Percentiles rank a stretch among this genome's conserved stretches.
Evolutionary conservation across 208 protist species (phyloP).

Genomic region (Leishmania tarentolae): DNA sequence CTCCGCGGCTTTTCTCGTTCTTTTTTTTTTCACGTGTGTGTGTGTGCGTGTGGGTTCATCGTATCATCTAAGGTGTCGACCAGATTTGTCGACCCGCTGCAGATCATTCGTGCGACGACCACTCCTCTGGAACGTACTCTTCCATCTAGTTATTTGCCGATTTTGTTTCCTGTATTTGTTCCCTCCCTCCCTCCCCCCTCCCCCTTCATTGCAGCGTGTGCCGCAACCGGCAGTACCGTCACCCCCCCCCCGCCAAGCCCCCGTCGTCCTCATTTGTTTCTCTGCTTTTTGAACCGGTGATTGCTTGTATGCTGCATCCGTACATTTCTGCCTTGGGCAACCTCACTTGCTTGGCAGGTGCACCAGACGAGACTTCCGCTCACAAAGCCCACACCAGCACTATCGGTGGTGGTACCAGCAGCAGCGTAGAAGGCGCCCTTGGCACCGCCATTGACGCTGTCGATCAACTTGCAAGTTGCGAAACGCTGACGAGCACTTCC

Average conservation of each 20-base stretch:
- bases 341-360: not conserved
- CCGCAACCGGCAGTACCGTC: no score
- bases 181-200: no score
- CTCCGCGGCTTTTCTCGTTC: no score
- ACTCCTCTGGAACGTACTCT: no score
- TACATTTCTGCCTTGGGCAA: not conserved
- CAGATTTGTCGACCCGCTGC: no score
- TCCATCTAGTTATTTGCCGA: not conserved
- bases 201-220: not conserved
- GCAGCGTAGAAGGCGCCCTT: not conserved
- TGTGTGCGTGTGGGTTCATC: not conserved
- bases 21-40: not conserved
- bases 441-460: slow-evolving; percentile 3
- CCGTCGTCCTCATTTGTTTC: not conserved
- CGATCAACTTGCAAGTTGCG: not conserved
- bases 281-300: not conserved
- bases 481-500: not conserved
- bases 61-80: no score
- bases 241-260: not conserved
- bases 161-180: not conserved
- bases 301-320: not conserved
- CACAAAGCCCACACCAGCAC: not conserved
- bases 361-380: not conserved
- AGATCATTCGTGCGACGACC: no score
- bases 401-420: not conserved